Conservation (phyloP, 1,284 basidiomycete genomes). For the Megacollybia platyphylla region DNA sequence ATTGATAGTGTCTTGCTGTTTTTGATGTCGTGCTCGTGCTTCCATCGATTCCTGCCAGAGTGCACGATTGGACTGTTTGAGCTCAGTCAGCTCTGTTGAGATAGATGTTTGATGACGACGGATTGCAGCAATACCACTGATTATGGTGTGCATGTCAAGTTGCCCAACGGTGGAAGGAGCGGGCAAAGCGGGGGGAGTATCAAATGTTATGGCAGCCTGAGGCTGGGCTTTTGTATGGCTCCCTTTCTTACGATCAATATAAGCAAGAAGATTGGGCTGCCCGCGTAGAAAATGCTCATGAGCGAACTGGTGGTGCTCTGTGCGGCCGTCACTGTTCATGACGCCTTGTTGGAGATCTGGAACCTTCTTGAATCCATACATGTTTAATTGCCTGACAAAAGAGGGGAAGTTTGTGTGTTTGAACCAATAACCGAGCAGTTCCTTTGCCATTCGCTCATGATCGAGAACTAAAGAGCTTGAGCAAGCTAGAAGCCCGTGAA, state of each 20-base stretch:
- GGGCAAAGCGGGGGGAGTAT: slow-evolving; percentile 3
- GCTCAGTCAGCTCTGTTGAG: slow-evolving; percentile 75
- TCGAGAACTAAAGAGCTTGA: slow-evolving; percentile 61
- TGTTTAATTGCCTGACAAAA: slow-evolving; percentile 93
- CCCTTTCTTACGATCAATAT: slow-evolving; percentile 53
- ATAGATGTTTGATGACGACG: slow-evolving; percentile 88
- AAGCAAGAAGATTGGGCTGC: slow-evolving; percentile 49
- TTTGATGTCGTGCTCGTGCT: slow-evolving; percentile 71
- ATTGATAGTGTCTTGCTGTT: slow-evolving; percentile 96
- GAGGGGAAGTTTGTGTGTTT: slow-evolving; percentile 92
- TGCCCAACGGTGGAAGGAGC: slow-evolving; percentile 13
- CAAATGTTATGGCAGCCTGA: slow-evolving; percentile 2
- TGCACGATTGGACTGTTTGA: slow-evolving; percentile 81
- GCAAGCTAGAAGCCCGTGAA: not conserved
- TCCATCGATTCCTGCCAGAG: slow-evolving; percentile 89
- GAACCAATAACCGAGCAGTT: slow-evolving; percentile 88
- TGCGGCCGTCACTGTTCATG: slow-evolving; percentile 69
- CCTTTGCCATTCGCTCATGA: slow-evolving; percentile 83
- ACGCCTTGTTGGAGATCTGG: slow-evolving; percentile 95
- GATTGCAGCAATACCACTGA: slow-evolving; percentile 80
- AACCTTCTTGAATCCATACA: slow-evolving; percentile 95
- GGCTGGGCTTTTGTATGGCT: slow-evolving; percentile 4
- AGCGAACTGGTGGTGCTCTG: slow-evolving; percentile 90
- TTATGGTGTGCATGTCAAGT: slow-evolving; percentile 59
- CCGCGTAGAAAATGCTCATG: slow-evolving; percentile 29